Evolutionary conservation across 768 basidiomycete genomes (phyloP).

Genomic region (Mrakia gelida): DNA sequence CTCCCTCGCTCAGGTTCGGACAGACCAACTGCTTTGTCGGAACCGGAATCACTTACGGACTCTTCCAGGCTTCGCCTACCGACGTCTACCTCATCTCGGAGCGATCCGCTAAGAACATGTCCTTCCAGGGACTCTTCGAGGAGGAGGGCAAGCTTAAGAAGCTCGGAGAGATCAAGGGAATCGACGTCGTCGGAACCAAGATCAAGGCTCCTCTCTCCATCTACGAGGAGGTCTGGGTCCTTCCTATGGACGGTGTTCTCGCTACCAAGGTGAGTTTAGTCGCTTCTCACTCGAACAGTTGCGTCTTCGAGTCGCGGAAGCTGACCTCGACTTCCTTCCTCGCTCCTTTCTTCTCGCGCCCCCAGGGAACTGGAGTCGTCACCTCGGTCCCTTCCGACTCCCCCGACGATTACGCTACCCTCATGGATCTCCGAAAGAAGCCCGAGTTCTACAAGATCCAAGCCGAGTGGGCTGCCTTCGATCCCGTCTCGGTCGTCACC

Average conservation of each 20-base stretch:
- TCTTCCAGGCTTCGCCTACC: conserved; percentile 69
- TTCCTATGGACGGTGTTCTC: conserved; percentile 98
- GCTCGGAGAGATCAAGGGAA: conserved; percentile 71
- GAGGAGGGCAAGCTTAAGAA: conserved; percentile 65
- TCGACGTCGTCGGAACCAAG: conserved; percentile 76
- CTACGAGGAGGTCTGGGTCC: conserved; percentile 80
- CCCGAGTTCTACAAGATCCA: conserved; percentile 94
- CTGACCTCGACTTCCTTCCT: background rate
- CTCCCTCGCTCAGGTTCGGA: conserved; percentile 67
- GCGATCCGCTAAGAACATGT: conserved; percentile 53
- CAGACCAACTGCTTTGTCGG: conserved; percentile 98
- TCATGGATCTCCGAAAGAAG: conserved; percentile 90
- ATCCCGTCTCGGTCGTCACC: conserved; percentile 79
- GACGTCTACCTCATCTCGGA: conserved; percentile 85
- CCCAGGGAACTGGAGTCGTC: conserved; percentile 90
- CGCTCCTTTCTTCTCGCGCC: background rate
- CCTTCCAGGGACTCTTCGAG: conserved; percentile 62
- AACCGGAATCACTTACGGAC: conserved; percentile 79
- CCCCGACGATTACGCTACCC: conserved; percentile 88
- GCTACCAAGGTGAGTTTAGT: conserved; percentile 70
- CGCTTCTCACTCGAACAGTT: background rate
- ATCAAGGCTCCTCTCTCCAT: conserved; percentile 81
- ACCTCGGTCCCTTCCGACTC: conserved; percentile 98
- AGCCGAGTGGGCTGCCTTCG: conserved; percentile 74
- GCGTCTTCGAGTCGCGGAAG: background rate